Base-by-base conservation (phyloP, 106 monocot species). In the Chionographis japonica region DNA sequence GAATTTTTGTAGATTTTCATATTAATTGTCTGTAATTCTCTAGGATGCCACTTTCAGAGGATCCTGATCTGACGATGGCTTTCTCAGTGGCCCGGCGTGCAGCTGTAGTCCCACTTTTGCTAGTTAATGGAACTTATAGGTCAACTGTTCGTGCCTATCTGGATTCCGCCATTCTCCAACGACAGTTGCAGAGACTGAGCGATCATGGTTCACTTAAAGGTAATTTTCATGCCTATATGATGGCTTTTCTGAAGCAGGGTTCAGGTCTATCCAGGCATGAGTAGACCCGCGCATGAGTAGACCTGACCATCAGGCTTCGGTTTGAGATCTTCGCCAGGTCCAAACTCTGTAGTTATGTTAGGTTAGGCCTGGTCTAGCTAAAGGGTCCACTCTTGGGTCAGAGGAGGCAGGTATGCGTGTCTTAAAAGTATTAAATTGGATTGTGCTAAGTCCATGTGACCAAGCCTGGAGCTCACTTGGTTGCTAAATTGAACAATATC, bases 61-160 rank as follows among this genome's bases (percentile, higher is more conserved):
- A 92, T 72, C 64, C 81, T 69, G 74, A 86, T 49, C 57, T 97
- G 79, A 80, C 82, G 40, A 97, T 92, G 86, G 95, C 95, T 40
- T 97, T 97, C 62, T 79, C 95, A 50, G 80, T 97, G 67, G 81
- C 95, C 10, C 79, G 95, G 18, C 88, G 92, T 68, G 89, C 95
- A 74, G 95, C 95, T 50, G 84, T 89, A 41, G 89, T 92, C 37
- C 95, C 95, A 68, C 78, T 97, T 66, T 56, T 97, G 67, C 75
- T 97, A 55, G 92, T 97, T 58, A 97, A 97, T 77, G 95, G 92
- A 37, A 92, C 95, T 38, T 97, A 97, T 58, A 74, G 89, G 62
- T 81, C 89, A 85, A 97, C 92, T 66, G 69, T 92, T 11, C 91
- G 89, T 62, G 39, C 89, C 40, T 97, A 92, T 74, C 73, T 97